These are phyloP conservation scores for Rhexocercosporidium sp. DNA, from an alignment of 2,329 filamentous ascomycete species.

Conservation along the genomic window DNA sequence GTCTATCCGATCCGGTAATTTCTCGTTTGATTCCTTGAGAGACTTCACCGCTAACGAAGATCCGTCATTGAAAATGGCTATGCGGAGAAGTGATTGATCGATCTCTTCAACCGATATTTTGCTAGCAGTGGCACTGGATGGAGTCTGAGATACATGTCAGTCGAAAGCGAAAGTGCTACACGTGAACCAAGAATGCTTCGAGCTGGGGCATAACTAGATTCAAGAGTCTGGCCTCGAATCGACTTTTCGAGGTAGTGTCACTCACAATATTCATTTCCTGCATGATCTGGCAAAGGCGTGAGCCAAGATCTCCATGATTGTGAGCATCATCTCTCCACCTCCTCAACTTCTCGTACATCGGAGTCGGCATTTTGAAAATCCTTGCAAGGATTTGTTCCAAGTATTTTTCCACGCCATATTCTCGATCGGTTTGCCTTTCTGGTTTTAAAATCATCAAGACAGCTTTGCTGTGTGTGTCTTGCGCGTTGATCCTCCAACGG, in stretches of 20 bases:
- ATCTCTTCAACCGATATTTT: slow-evolving; percentile 74
- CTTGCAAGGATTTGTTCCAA: slow-evolving; percentile 72
- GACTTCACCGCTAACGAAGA: slow-evolving; percentile 68
- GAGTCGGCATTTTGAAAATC: slow-evolving; percentile 67
- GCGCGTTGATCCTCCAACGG: slow-evolving; percentile 59
- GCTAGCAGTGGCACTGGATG: slow-evolving; percentile 19
- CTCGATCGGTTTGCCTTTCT: slow-evolving; percentile 75
- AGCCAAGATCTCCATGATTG: slow-evolving; percentile 64
- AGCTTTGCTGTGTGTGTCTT: slow-evolving; percentile 62
- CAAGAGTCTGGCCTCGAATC: background rate
- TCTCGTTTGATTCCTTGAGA: slow-evolving; percentile 19
- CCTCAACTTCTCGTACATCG: slow-evolving; percentile 64
- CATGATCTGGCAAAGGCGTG: slow-evolving; percentile 47
- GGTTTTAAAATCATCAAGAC: slow-evolving; percentile 79
- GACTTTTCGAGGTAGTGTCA: background rate
- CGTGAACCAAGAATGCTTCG: background rate
- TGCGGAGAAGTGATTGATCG: slow-evolving; percentile 64
- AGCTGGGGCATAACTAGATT: background rate
- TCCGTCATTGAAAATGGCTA: slow-evolving; percentile 73
- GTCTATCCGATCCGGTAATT: slow-evolving; percentile 9
- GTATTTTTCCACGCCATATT: slow-evolving; percentile 70
- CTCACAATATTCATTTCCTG: slow-evolving; percentile 30
- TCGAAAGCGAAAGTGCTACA: slow-evolving; percentile 15
- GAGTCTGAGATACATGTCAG: slow-evolving; percentile 16
- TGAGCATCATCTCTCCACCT: slow-evolving; percentile 51